Conservation (phyloP, 805 yeast genomes). For the Cyberlindnera maritima region DNA sequence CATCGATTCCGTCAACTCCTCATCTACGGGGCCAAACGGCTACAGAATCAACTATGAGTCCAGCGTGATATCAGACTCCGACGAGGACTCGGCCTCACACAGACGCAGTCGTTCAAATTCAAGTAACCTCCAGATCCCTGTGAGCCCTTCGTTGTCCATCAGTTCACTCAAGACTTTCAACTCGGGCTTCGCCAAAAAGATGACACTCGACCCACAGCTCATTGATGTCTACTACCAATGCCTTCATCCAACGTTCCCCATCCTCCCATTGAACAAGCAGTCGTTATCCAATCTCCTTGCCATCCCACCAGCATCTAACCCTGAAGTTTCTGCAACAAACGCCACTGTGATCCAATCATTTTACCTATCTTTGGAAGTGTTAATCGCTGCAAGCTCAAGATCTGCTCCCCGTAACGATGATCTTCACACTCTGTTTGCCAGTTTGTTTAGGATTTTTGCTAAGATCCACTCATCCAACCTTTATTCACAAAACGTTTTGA, state of each 20-base stretch:
- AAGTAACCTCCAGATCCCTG: constrained; percentile 16
- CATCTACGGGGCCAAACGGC: constrained; percentile 16
- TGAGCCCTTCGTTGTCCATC: constrained; percentile 24
- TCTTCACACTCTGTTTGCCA: constrained; percentile 12
- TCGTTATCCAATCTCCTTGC: constrained; percentile 20
- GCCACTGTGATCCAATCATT: constrained; percentile 18
- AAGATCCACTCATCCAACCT: constrained; percentile 14
- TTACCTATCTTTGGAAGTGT: constrained; percentile 20
- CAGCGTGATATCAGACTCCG: constrained; percentile 27
- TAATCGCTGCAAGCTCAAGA: constrained; percentile 17
- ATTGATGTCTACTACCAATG: constrained; percentile 47
- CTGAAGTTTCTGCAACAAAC: constrained; percentile 21
- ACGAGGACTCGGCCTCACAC: constrained; percentile 27
- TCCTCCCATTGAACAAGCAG: constrained; percentile 34
- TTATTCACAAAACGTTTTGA: constrained; percentile 14
- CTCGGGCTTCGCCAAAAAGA: constrained; percentile 15
- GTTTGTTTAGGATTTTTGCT: constrained; percentile 17
- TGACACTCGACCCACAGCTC: constrained; percentile 29
- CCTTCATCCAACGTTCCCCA: constrained; percentile 37
- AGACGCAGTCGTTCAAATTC: constrained; percentile 25
- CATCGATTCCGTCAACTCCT: constrained; percentile 23
- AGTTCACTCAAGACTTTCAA: constrained; percentile 21
- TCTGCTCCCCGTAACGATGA: constrained; percentile 14
- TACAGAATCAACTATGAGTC: constrained; percentile 21
- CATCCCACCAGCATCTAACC: constrained; percentile 16